A percentile compares a stretch with the other conserved stretches of the same genome.
These are phyloP conservation scores for Rhizoclosmatium globosum DNA, from an alignment of 192 early-diverging fungal species.

Conservation along the genomic window DNA sequence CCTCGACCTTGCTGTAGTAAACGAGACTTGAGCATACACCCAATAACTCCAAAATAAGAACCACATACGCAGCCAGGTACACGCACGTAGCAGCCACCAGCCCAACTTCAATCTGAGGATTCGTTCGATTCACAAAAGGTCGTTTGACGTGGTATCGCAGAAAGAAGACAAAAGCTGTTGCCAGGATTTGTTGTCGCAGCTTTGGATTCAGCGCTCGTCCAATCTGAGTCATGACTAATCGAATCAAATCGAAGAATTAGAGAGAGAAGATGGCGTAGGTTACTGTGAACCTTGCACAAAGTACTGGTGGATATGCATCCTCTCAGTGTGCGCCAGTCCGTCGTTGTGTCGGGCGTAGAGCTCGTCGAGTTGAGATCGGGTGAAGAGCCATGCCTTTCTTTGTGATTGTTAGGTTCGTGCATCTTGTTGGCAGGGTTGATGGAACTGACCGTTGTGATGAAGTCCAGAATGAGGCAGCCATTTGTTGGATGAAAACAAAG, in stretches of 20 bases:
- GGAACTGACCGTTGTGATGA: constrained; percentile 20
- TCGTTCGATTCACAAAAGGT: constrained; percentile 29
- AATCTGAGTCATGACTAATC: constrained; percentile 10
- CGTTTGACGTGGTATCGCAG: constrained; percentile 90
- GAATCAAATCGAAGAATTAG: too few species aligned
- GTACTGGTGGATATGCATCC: neutral
- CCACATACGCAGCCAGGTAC: constrained; percentile 68
- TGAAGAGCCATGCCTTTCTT: constrained; percentile 23
- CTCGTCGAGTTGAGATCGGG: neutral
- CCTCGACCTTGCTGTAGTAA: constrained; percentile 82
- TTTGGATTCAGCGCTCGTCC: constrained; percentile 13
- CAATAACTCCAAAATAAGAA: neutral
- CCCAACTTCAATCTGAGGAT: constrained; percentile 70
- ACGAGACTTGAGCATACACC: neutral
- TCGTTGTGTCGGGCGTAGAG: neutral
- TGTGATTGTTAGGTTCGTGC: neutral
- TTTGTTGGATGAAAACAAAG: neutral
- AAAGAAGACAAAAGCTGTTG: constrained; percentile 87
- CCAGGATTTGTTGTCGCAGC: constrained; percentile 76
- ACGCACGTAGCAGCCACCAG: constrained; percentile 83
- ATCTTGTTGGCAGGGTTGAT: neutral
- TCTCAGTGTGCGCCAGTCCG: neutral
- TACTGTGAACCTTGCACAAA: constrained; percentile 1
- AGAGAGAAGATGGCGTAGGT: neutral
- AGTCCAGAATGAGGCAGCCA: constrained; percentile 34